Evolutionary conservation across 345 rosid genomes (phyloP), one percentile per base, ranked within the genome.

Genomic region (Lepidium didymum): DNA sequence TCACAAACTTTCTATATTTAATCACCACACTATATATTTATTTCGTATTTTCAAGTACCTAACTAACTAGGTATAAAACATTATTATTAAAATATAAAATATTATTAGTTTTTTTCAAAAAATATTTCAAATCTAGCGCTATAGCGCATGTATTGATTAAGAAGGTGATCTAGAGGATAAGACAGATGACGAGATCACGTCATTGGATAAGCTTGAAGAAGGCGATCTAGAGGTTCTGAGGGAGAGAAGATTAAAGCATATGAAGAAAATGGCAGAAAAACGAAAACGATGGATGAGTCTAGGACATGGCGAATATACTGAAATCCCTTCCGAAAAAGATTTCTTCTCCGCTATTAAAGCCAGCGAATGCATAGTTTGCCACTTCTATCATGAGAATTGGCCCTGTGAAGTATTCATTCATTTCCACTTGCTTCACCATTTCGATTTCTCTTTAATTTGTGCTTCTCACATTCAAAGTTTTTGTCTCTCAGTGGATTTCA

Each of bases 201-300:
- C 96, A 0, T 70, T 94, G 1, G 99, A 89, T 34, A 84, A 88
- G 64, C 89, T 85, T n/a, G 97, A 94, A 63, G 40, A 29, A 3
- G 97, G 91, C 82, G 96, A 89, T 80, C 70, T 94, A 65, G 99
- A 91, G 72, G 89, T 61, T 19, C 6, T 91, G 65, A 82, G 97
- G 56, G 96, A 94, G 79, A 80, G 89, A 79, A 81, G 97, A 72
- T 61, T 94, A 29, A 84, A 73, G 68, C 96, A 94, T 82, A 91
- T 91, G 97, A 94, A 91, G 87, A 85, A 83, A 73, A 85, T 91
- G 95, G 96, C 92, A 4, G 96, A 91, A 90, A 91, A 86, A 80
- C 82, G 81, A 64, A 86, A 78, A 79, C 96, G 93, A 62, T 94
- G 99, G 99, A 81, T 91, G 80, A 82, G 92, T n/a, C 89, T 86